These are phyloP conservation scores for Colletotrichum lini DNA, from an alignment of 2,329 filamentous ascomycete species.

Conservation along the genomic window DNA sequence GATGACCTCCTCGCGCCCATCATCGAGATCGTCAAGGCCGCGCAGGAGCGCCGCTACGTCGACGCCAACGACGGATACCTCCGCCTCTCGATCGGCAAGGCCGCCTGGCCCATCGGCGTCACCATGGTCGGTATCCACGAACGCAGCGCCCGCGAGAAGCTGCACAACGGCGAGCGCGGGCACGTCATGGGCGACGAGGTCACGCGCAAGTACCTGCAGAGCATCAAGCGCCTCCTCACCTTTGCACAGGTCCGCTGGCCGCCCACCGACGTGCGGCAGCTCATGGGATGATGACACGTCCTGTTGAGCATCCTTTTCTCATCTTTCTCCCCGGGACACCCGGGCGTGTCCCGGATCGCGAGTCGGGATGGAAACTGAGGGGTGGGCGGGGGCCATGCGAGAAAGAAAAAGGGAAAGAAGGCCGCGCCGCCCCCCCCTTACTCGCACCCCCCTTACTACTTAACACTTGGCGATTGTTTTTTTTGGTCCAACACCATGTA, in stretches of 20 bases:
- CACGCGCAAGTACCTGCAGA: constrained; percentile 96
- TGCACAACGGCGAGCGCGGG: constrained; percentile 88
- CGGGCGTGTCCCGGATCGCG: background rate
- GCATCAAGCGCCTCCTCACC: constrained; percentile 95
- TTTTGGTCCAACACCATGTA: constrained; percentile 4
- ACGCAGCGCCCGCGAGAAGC: constrained; percentile 92
- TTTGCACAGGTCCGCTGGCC: constrained; percentile 98
- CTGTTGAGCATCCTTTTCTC: background rate
- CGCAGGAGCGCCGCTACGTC: constrained; percentile 92
- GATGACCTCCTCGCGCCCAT: constrained; percentile 85
- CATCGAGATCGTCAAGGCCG: constrained; percentile 91
- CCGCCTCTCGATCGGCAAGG: constrained; percentile 92
- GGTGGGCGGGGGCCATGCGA: constrained; percentile 16
- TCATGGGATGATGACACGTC: constrained; percentile 81
- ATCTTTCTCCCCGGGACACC: constrained; percentile 1
- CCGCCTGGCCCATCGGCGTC: constrained; percentile 98
- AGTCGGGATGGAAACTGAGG: constrained; percentile 14
- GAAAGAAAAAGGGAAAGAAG: background rate
- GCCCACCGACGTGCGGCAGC: constrained; percentile 89
- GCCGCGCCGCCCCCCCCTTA: background rate
- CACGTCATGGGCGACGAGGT: constrained; percentile 98
- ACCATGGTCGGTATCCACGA: constrained; percentile 99
- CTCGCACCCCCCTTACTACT: background rate
- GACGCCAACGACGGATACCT: constrained; percentile 97
- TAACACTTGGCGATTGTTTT: background rate